phyloP scores from a whole-genome alignment of 306 rosid species.

The Vigna unguiculata region DNA sequence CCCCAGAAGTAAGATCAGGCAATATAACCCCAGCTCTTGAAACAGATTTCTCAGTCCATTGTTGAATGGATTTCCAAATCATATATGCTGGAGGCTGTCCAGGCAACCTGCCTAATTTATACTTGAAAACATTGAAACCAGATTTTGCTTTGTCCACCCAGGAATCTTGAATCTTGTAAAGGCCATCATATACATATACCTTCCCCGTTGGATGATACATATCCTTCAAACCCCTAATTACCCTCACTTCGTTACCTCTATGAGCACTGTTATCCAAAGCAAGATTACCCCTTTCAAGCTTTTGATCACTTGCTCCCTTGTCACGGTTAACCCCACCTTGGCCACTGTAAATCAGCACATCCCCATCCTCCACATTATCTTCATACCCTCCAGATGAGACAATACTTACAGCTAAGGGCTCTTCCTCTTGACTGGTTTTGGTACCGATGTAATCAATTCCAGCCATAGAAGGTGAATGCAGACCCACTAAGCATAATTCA shows the following conservation, averaged over 20 bases:
- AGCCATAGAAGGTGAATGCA: constrained; percentile 91
- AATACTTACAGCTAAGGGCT: constrained; percentile 90
- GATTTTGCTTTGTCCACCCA: constrained; percentile 88
- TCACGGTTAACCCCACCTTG: constrained; percentile 82
- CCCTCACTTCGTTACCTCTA: constrained; percentile 82
- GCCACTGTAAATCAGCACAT: constrained; percentile 86
- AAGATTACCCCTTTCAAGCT: constrained; percentile 98
- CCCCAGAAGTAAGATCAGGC: constrained; percentile 92
- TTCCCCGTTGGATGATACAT: constrained; percentile 63
- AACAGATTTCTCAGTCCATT: constrained; percentile 70
- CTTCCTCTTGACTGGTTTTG: constrained; percentile 74
- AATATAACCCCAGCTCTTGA: constrained; percentile 79
- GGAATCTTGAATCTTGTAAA: constrained; percentile 80
- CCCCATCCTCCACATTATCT: constrained; percentile 74
- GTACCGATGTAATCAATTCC: constrained; percentile 85
- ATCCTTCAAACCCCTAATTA: constrained; percentile 80
- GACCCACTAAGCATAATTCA: constrained; percentile 83
- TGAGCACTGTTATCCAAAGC: constrained; percentile 86
- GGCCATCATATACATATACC: constrained; percentile 92
- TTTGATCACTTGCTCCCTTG: constrained; percentile 80
- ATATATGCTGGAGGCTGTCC: constrained; percentile 76
- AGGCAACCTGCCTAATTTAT: constrained; percentile 67
- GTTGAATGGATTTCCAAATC: constrained; percentile 77
- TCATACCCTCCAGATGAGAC: constrained; percentile 96
- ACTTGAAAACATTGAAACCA: constrained; percentile 84